Base-by-base conservation (phyloP, 768 basidiomycete genomes). In the Suillus cothurnatus region DNA sequence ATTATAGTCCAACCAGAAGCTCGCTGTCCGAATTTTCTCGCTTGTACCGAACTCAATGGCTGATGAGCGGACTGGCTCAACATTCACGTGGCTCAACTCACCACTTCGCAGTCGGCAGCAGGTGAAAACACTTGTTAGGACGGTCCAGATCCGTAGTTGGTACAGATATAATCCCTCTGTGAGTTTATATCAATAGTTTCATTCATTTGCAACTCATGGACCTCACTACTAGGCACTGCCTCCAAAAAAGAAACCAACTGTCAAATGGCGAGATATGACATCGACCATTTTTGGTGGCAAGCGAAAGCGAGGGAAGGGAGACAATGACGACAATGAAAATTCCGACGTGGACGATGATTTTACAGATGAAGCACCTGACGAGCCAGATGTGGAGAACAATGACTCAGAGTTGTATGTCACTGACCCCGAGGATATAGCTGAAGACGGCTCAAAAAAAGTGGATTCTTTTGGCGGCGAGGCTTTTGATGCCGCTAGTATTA, bases 41-140 rank as follows among this genome's bases (percentile, higher is more conserved):
- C 63, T 67, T 19, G 66, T 70, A 12, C 65, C 70, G 57, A 76
- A 75, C 61, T 76, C 71, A 11, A 77, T 77, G 74, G 62, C 71
- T 8, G 73, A 77, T 63, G 74, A 76, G 61, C 66, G 67, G 23
- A 76, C 71, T 26, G 65, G 59, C 28, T 71, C 71, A 17, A 68
- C 63, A 9, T 57, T 71, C 32, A 71, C 71, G 57, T 75, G 71
- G 71, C 64, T 74, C 21, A 43, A 43, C 43, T 43, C 43, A 19
- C 19, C 41, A 43, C 41, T 43, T 21, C 19, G 41, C 41, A 43
- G 19, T 43, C 41, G 41, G 19, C 41, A 43, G 41, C 41, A 43
- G 19, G 41, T 43, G 19, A 43, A 43, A 43, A 43, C 41, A 21
- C 19, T 43, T 21, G 41, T 43, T 3, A 43, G 43, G 43, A 21